Conservation (phyloP, 106 monocot species). For the Dendrobium nobile region DNA sequence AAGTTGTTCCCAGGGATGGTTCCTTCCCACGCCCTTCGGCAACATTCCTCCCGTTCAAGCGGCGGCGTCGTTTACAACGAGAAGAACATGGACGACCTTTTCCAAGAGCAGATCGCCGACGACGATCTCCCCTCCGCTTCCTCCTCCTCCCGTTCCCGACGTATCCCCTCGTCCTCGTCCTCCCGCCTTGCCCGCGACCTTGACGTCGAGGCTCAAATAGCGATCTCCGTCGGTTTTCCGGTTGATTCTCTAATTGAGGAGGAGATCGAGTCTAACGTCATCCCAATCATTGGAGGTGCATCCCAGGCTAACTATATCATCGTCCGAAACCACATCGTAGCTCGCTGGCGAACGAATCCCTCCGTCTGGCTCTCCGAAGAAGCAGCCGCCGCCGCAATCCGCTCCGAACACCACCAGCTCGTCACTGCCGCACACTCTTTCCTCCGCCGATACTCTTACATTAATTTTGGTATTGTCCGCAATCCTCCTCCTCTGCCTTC, state of each 20-base stretch:
- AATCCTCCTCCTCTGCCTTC: constrained; percentile 9
- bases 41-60: constrained; percentile 22
- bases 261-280: constrained; percentile 67
- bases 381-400: constrained; percentile 65
- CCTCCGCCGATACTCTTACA: constrained; percentile 59
- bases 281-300: constrained; percentile 41
- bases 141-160: constrained; percentile 11
- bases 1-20: constrained; percentile 74
- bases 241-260: constrained; percentile 90
- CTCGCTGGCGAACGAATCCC: constrained; percentile 75
- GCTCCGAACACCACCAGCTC: constrained; percentile 62
- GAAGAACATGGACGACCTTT: constrained; percentile 44
- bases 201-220: constrained; percentile 75
- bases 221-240: constrained; percentile 77
- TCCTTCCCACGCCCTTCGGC: constrained; percentile 41
- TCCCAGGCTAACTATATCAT: constrained; percentile 78
- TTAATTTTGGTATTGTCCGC: constrained; percentile 73
- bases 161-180: constrained; percentile 30
- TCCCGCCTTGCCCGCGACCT: constrained; percentile 53
- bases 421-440: constrained; percentile 53
- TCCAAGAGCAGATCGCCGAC: constrained; percentile 49
- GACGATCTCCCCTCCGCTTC: constrained; percentile 2
- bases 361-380: constrained; percentile 40
- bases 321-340: constrained; percentile 84
- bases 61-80: constrained; percentile 31